phyloP scores from a whole-genome alignment of 192 early-diverging fungal species.

The Umbelopsis vinacea region DNA sequence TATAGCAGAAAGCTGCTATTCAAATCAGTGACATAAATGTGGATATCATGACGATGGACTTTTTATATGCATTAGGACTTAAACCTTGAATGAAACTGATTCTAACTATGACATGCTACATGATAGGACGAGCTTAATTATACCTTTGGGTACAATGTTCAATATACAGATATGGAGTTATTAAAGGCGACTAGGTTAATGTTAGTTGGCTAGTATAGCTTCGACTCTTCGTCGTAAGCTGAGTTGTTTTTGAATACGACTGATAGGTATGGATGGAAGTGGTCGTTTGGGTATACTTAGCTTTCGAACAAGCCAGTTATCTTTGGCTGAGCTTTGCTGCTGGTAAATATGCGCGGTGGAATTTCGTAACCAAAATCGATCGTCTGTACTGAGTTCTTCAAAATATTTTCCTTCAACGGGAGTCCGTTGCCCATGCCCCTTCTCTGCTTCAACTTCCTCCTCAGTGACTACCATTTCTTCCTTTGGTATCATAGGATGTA shows the following conservation, averaged over 20 bases:
- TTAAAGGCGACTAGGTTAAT: no score
- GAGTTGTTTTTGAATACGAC: not conserved
- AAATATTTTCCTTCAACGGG: not conserved
- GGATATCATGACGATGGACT: no score
- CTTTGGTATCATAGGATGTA: not conserved
- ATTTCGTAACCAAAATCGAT: slow-evolving; percentile 5
- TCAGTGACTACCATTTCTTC: not conserved
- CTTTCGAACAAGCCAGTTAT: slow-evolving; percentile 11
- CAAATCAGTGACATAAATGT: no score
- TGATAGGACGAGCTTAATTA: no score
- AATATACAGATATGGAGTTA: no score
- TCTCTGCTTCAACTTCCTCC: not conserved
- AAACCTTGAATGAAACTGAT: no score
- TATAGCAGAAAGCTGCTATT: no score
- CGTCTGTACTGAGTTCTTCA: slow-evolving; percentile 7
- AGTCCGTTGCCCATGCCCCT: not conserved
- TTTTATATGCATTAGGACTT: no score
- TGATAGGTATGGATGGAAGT: not conserved
- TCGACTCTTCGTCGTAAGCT: not conserved
- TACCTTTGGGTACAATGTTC: no score
- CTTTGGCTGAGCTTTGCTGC: slow-evolving; percentile 4
- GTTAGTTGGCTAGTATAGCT: not conserved
- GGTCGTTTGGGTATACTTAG: not conserved
- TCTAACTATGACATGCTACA: no score
- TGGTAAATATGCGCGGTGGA: slow-evolving; percentile 11